Evolutionary conservation across 345 rosid genomes (phyloP), one percentile per base, ranked within the genome.

Genomic region (Rhodomyrtus tomentosa): DNA sequence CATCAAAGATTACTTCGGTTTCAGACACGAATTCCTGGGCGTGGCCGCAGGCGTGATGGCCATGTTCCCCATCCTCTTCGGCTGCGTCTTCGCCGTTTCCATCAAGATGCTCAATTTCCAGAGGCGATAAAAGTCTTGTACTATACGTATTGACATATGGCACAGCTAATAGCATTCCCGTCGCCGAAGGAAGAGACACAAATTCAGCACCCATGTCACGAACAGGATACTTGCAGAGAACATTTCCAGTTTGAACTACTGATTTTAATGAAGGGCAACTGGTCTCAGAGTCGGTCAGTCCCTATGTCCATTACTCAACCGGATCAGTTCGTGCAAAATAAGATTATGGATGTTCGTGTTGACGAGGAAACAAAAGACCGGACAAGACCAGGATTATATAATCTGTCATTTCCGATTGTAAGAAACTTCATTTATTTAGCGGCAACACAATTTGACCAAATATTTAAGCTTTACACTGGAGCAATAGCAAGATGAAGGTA

Each of bases 41-140:
- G 90, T 50, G 55, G 88, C 84, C 10, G 93, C 91, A 2, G 89
- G 25, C 59, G 84, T 87, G n/a, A 42, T 86, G 32, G 16, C 86
- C 32, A 87, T 82, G 20, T 62, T 88, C 45, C 6, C 90, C 14
- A 81, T 88, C 7, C 80, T 88, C 38, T 89, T 89, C 62, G 91
- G 85, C 18, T 40, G 53, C n/a, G 36, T 68, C 52, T 91, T 88
- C 59, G 87, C 88, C 2, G 1, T 83, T 21, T 83, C 88, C 20
- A 86, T 89, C 74, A 88, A 81, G 86, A 32, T 73, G 42, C 84
- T 91, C 15, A 89, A 89, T 68, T 89, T 89, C 88, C 89, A 91
- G 58, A 87, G 58, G 24, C 73, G 91, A 83, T 91, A 82, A 27
- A 18, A 18, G 45, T 36, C 6, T 68, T 36, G 10, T 9, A 36